Base-by-base conservation (phyloP, 192 early-diverging fungal genomes). In the Umbelopsis ramanniana region DNA sequence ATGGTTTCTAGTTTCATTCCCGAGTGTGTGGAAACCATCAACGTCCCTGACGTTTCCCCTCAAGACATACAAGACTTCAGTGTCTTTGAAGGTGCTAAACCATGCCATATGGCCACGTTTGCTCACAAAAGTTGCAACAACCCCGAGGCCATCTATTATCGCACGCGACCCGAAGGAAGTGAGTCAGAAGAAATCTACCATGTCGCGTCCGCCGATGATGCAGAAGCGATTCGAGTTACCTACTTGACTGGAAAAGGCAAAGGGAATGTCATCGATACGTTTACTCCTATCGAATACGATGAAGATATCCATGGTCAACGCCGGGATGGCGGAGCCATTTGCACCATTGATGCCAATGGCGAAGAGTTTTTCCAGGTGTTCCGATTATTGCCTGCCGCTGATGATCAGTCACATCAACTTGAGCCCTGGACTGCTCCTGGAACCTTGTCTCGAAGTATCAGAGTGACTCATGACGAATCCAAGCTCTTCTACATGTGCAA, bases 161-260 rank as follows among this genome's bases (percentile, higher is more conserved):
- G 40, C 45, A 68, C 38, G 17, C 45, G 40, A 3, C 67, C 67
- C 7, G 43, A 47, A 46, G 67, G 67, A 11, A 46, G 46, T 29
- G 46, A 46, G 12, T 47, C 67, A 9, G 67, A 46, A 19, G 67
- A 68, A 33, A 33, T 68, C 22, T 48, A 68, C 43, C 46, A 68
- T 47, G 67, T 48, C 10, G n/a, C 29, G 5, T 24, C 22, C 2
- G 0, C 21, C 10, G 45, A 68, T 33, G n/a, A 46, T 46, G 4
- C 2, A 0, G 22, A 47, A 10, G 43, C 67, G 3, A 47, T 22
- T 12, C 37, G 43, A 68, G 33, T 68, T n/a, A 68, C 67, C 9
- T 47, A 68, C 23, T 17, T 68, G 46, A 68, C 67, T 48, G 67
- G 67, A 0, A 40, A 68, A 46, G 67, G 67, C 3, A 68, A 46